phyloP scores from a whole-genome alignment of 148 eudicot genomes.

The Vaccinium vitisidaea region DNA sequence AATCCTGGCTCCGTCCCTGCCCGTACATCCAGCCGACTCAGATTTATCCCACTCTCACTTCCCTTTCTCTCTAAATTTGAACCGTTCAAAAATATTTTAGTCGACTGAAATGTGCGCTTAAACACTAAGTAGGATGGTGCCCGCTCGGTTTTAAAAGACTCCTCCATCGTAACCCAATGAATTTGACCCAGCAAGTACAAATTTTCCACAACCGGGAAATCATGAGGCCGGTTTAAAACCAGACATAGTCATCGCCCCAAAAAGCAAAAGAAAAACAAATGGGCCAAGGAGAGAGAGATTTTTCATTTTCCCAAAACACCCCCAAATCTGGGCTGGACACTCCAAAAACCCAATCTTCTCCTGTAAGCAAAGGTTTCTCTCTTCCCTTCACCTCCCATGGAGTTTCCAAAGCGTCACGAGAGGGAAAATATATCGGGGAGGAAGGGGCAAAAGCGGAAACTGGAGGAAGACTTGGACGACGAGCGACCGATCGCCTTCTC shows the following conservation, averaged over 20 bases:
- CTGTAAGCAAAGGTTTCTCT: not conserved
- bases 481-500: constrained; percentile 11
- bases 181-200: not conserved
- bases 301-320: constrained; percentile 9
- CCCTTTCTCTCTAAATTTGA: too few species aligned
- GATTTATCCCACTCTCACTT: too few species aligned
- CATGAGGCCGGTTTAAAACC: constrained; percentile 13
- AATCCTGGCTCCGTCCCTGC: too few species aligned
- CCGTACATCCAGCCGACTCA: too few species aligned
- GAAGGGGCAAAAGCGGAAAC: constrained; percentile 60
- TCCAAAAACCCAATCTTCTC: constrained; percentile 21
- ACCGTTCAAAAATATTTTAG: too few species aligned
- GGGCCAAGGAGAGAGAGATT: not conserved
- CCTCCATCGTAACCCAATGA: not conserved
- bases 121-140: too few species aligned
- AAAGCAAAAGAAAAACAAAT: not conserved
- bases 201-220: not conserved
- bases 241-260: constrained; percentile 9
- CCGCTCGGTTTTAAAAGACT: too few species aligned
- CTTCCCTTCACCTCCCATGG: constrained; percentile 28
- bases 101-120: too few species aligned
- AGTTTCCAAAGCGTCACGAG: constrained; percentile 34
- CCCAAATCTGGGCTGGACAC: constrained; percentile 17
- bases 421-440: constrained; percentile 39
- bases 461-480: constrained; percentile 35